Percentiles rank a stretch among this genome's conserved stretches.
phyloP scores from a whole-genome alignment of 2,329 filamentous ascomycete species.

The Sporothrix curviconia region DNA sequence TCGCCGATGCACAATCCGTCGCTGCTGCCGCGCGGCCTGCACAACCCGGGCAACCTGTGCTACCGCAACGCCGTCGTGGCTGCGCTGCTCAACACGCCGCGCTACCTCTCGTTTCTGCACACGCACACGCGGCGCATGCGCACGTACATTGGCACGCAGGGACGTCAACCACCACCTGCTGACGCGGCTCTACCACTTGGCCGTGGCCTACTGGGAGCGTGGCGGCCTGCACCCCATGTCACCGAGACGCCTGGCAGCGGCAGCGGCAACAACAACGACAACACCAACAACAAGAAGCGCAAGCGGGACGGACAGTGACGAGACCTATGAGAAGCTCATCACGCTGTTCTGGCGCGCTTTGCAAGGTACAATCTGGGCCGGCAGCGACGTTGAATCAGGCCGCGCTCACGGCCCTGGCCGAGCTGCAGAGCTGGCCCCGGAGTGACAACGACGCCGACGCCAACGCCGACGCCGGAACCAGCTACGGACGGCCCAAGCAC shows the following conservation, averaged over 20 bases:
- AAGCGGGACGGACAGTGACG: neutral
- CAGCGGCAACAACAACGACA: neutral
- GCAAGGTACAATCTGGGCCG: conserved; percentile 3
- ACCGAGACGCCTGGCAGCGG: neutral
- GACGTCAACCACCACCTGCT: conserved; percentile 13
- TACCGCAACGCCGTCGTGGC: conserved; percentile 19
- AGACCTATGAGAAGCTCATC: conserved; percentile 1
- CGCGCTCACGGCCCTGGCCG: neutral
- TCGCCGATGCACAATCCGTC: conserved; percentile 2
- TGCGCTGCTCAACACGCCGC: conserved; percentile 17
- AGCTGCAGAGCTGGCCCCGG: no score
- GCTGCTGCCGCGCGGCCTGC: conserved; percentile 3
- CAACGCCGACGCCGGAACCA: no score
- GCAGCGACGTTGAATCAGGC: neutral
- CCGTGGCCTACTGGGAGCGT: conserved; percentile 15
- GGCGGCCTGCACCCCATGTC: conserved; percentile 9
- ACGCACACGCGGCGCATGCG: conserved; percentile 1
- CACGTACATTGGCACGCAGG: neutral
- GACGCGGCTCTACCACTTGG: conserved; percentile 16
- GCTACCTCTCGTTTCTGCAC: conserved; percentile 15
- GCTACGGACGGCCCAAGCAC: no score
- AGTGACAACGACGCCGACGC: no score
- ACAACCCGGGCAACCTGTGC: conserved; percentile 16
- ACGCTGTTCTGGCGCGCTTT: conserved; percentile 15
- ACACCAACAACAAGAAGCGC: neutral